Conservation (phyloP, 352 stramenopile genomes). For the Globisporangium sylvaticum region DNA sequence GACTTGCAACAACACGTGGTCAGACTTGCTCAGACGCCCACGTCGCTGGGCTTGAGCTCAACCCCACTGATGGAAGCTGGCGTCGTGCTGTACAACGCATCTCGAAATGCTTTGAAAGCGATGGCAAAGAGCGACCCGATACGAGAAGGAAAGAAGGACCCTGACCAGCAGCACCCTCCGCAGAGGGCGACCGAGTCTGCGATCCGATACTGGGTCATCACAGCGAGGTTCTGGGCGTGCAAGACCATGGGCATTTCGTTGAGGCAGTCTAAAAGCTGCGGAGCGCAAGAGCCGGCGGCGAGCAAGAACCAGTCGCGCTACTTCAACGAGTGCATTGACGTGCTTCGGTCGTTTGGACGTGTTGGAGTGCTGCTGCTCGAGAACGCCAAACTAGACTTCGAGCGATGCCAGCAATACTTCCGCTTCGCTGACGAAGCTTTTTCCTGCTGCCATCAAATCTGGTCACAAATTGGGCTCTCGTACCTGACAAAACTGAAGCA, state of each 20-base stretch:
- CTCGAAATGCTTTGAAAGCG: conserved; percentile 35
- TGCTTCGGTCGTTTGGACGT: conserved; percentile 67
- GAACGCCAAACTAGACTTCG: conserved; percentile 40
- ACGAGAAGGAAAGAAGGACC: not conserved
- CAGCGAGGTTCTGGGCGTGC: conserved; percentile 51
- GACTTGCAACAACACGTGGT: conserved; percentile 29
- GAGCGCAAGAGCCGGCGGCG: not conserved
- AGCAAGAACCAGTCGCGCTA: conserved; percentile 24
- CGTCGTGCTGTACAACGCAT: conserved; percentile 67
- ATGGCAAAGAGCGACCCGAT: conserved; percentile 7
- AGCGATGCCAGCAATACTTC: conserved; percentile 55
- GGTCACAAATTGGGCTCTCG: conserved; percentile 59
- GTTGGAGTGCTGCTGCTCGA: conserved; percentile 61
- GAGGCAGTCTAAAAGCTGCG: conserved; percentile 24
- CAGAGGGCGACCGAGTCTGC: conserved; percentile 6
- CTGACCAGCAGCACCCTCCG: not conserved
- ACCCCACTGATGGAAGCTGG: conserved; percentile 52
- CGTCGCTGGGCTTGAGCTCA: conserved; percentile 24
- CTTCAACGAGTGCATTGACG: conserved; percentile 64
- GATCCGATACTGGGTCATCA: conserved; percentile 23
- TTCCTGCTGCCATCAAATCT: conserved; percentile 41
- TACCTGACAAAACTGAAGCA: conserved; percentile 64
- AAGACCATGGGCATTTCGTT: conserved; percentile 63
- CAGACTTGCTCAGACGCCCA: conserved; percentile 18
- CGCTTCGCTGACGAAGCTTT: conserved; percentile 52